Percentiles rank a stretch among this genome's conserved stretches.
phyloP scores from a whole-genome alignment of 2,329 filamentous ascomycete genomes.

The Botrytis cinerea region DNA sequence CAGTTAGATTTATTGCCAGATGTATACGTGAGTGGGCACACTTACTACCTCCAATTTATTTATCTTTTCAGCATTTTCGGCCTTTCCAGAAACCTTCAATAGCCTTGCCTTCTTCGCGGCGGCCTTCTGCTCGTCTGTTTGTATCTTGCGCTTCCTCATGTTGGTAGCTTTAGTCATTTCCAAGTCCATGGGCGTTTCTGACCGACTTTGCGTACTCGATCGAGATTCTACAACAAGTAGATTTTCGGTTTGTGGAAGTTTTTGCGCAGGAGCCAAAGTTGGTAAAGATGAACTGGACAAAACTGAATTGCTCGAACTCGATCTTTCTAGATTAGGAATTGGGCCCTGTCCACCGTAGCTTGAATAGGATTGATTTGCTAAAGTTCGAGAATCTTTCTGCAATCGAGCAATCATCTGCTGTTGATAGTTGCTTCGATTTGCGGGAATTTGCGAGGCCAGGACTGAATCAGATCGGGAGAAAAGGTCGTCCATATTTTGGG shows the following conservation, averaged over 20 bases:
- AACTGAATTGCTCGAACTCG: conserved; percentile 10
- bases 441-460: conserved; percentile 15
- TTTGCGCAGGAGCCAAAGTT: conserved; percentile 13
- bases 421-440: conserved; percentile 13
- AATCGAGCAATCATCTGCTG: conserved; percentile 16
- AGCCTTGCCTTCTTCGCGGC: conserved; percentile 25
- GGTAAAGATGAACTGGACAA: conserved; percentile 7
- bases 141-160: conserved; percentile 28
- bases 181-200: conserved; percentile 14
- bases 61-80: conserved; percentile 26
- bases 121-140: conserved; percentile 7
- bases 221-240: conserved; percentile 23
- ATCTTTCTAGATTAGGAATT: conserved; percentile 4
- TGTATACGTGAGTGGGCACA: conserved; percentile 5
- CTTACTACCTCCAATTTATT: conserved; percentile 31
- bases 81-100: conserved; percentile 20
- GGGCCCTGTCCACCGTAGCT: not conserved
- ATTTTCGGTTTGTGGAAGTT: conserved; percentile 3
- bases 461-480: conserved; percentile 19
- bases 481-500: conserved; percentile 14
- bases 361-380: not conserved
- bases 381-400: not conserved
- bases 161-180: conserved; percentile 18
- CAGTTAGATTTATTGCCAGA: conserved; percentile 23
- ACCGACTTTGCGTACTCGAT: conserved; percentile 19